Conservation (phyloP, 208 protist species). For the Strigomonas oncopelti region DNA sequence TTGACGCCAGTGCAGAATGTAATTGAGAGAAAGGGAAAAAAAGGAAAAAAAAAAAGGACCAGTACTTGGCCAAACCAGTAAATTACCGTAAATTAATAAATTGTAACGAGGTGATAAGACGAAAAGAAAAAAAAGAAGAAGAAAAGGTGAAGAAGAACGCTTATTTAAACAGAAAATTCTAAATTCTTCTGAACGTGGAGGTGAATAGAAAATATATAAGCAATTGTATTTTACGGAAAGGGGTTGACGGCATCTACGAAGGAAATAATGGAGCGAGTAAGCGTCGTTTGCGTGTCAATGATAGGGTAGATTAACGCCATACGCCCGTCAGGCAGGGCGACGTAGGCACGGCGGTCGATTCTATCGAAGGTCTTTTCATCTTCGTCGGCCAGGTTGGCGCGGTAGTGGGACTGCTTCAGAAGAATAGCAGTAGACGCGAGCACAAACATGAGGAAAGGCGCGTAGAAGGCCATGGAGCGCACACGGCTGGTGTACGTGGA, state of each 20-base stretch:
- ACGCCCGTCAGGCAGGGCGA: constrained; percentile 85
- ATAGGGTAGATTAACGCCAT: constrained; percentile 90
- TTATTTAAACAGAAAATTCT: not conserved
- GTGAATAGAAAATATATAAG: not conserved
- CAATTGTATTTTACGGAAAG: constrained; percentile 56
- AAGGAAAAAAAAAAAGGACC: too few relatives aligned
- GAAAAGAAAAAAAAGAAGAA: constrained; percentile 13
- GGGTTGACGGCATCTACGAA: constrained; percentile 83
- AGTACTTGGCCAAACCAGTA: too few relatives aligned
- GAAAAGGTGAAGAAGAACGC: not conserved
- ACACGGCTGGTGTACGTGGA: constrained; percentile 69
- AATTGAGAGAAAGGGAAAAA: constrained; percentile 1
- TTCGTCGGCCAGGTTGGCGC: constrained; percentile 76
- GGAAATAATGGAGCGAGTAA: constrained; percentile 68
- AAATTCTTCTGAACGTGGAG: not conserved
- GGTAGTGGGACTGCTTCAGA: constrained; percentile 84
- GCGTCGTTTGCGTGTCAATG: constrained; percentile 78
- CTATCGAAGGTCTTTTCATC: constrained; percentile 75
- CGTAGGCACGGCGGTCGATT: constrained; percentile 86
- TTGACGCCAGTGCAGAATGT: too few relatives aligned
- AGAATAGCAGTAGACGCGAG: constrained; percentile 68
- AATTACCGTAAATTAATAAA: too few relatives aligned
- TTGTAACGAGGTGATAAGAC: not conserved
- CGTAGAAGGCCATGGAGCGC: constrained; percentile 64
- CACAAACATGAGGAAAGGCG: constrained; percentile 69